A percentile compares a stretch with the other conserved stretches of the same genome.
These are phyloP conservation scores for Blastocystis sp. DNA, from an alignment of 352 stramenopile species.

Conservation along the genomic window DNA sequence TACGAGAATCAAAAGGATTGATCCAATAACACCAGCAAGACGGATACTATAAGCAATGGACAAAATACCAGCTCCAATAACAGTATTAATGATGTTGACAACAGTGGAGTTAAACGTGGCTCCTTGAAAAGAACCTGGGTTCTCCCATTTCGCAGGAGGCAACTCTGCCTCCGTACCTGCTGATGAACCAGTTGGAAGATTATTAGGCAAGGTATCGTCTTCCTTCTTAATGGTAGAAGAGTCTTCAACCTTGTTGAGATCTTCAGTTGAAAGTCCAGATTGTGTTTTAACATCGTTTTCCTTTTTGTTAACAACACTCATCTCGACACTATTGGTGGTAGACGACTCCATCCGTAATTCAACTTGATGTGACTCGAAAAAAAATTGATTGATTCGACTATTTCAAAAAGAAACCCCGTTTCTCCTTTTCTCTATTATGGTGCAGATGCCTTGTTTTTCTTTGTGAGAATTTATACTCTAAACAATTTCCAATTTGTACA, in stretches of 20 bases:
- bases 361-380: too few species aligned
- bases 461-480: too few species aligned
- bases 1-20: constrained; percentile 20
- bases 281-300: not conserved
- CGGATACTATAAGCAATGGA: constrained; percentile 56
- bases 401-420: too few species aligned
- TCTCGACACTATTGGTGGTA: not conserved
- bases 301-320: not conserved
- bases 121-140: not conserved
- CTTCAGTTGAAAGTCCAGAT: not conserved
- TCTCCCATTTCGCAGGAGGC: not conserved
- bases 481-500: too few species aligned
- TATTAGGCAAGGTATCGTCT: not conserved
- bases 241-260: not conserved
- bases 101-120: constrained; percentile 19
- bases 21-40: constrained; percentile 25
- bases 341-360: too few species aligned
- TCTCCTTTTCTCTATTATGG: too few species aligned
- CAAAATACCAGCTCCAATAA: constrained; percentile 46
- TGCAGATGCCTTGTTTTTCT: too few species aligned
- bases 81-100: constrained; percentile 38
- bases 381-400: too few species aligned
- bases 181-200: not conserved
- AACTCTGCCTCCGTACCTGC: not conserved
- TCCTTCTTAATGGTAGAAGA: not conserved